A percentile compares a stretch with the other conserved stretches of the same genome.
Conservation (phyloP, 1,139 yeast species). For the Kodamaea sp. region DNA sequence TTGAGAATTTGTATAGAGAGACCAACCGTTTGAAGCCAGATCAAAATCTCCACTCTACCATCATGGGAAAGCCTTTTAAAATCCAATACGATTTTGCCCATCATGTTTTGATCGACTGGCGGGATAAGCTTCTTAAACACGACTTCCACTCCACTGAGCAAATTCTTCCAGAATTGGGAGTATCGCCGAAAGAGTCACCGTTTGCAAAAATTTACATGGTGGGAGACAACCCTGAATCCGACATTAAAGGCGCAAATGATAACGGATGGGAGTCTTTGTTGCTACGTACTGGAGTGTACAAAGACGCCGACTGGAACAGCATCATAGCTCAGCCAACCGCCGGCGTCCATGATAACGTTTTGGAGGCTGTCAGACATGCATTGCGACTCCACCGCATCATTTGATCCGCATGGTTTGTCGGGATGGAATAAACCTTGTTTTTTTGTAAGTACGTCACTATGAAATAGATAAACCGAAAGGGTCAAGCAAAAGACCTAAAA, state of each 20-base stretch:
- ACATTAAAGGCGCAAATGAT: constrained; percentile 82
- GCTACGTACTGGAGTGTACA: constrained; percentile 84
- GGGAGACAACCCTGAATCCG: constrained; percentile 95
- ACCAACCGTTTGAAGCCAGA: constrained; percentile 47
- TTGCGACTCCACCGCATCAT: constrained; percentile 16
- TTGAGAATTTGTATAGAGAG: constrained; percentile 64
- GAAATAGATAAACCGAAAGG: no score
- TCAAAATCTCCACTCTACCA: constrained; percentile 50
- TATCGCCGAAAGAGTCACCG: constrained; percentile 39
- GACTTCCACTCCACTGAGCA: constrained; percentile 18
- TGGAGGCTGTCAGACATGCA: constrained; percentile 42
- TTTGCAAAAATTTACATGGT: constrained; percentile 78
- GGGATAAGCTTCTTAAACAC: constrained; percentile 31
- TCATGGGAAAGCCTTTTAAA: constrained; percentile 83
- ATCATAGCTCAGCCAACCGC: constrained; percentile 44
- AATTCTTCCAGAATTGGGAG: constrained; percentile 39
- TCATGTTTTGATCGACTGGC: constrained; percentile 64
- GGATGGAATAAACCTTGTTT: no score
- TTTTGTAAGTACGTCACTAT: not conserved
- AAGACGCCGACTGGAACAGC: constrained; percentile 59
- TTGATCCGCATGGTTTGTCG: no score
- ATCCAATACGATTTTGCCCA: constrained; percentile 86
- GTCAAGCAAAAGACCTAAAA: no score
- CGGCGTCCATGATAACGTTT: constrained; percentile 53
- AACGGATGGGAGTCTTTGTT: constrained; percentile 88